Base-by-base conservation (phyloP, 495 filamentous ascomycete species). In the Hypoxylon fragiforme region DNA sequence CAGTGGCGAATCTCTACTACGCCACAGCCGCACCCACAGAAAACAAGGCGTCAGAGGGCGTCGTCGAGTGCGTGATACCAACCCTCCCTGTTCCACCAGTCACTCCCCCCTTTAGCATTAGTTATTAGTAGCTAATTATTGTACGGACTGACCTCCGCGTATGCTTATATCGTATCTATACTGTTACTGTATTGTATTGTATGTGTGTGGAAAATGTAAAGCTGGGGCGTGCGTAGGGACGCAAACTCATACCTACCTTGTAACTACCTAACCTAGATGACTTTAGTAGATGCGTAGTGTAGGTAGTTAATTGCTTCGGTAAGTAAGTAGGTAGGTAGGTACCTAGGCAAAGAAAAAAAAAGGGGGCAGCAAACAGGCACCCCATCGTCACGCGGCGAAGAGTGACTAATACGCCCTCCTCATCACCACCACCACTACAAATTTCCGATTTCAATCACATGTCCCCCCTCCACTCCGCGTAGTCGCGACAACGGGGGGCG, bases 401-500 rank as follows among this genome's bases (percentile, higher is more conserved):
- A 44, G 41, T 55, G 55, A 62, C 47, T 62, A 62, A 62, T 50
- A 49, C 11, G 36, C 38, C 24, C 28, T 38, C 24, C 40, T 36
- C 24, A 4, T 9, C 24, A 28, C 24, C 24, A 4, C 24, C n/a
- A n/a, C n/a, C n/a, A n/a, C n/a, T n/a, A n/a, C n/a, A n/a, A 28
- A 28, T 4, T 50, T 21, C 50, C 52, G 36, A 62, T 56, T 45
- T 19, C 37, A 52, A 36, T 62, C 58, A 62, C 58, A 62, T 62
- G 58, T 51, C 14, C 41, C 48, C 47, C 40, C n/a, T n/a, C n/a
- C n/a, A n/a, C n/a, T n/a, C n/a, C n/a, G n/a, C 52, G 48, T 34
- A 42, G 47, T 56, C 58, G 58, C 58, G 58, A 52, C 32, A 37
- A 50, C 18, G 43, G 52, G 43, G 52, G 58, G 58, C 52, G 58